Evolutionary conservation across 352 stramenopile species (phyloP).

Genomic region (Pythium angustatum): DNA sequence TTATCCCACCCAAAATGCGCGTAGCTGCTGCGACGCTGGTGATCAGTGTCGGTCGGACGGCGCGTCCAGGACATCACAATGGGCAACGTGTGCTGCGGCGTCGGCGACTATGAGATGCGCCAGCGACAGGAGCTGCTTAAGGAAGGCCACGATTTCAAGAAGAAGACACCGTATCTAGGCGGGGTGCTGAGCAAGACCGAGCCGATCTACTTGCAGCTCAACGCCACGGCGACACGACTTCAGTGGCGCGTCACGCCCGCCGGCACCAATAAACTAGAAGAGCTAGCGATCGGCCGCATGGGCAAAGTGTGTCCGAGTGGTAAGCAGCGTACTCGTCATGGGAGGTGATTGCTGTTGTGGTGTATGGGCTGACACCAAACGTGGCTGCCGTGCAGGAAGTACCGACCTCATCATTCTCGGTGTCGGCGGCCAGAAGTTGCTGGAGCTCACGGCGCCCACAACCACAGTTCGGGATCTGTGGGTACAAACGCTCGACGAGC

Average conservation of each 20-base stretch:
- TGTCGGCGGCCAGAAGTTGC: conserved; percentile 57
- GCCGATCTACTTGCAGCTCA: conserved; percentile 60
- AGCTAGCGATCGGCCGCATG: conserved; percentile 52
- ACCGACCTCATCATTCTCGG: conserved; percentile 53
- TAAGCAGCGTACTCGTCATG: too few relatives aligned
- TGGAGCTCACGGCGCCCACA: conserved; percentile 54
- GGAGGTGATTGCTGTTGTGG: too few relatives aligned
- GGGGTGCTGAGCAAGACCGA: conserved; percentile 64
- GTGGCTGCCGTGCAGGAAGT: neutral
- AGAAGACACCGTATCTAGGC: conserved; percentile 63
- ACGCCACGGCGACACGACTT: conserved; percentile 40
- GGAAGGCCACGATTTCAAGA: conserved; percentile 71
- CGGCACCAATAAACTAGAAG: conserved; percentile 43
- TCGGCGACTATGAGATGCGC: conserved; percentile 56
- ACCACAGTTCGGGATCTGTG: conserved; percentile 54
- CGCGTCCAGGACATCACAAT: conserved; percentile 29
- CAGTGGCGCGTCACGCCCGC: conserved; percentile 44
- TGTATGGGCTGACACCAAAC: neutral
- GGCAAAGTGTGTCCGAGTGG: conserved; percentile 60
- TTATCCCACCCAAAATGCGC: conserved; percentile 1
- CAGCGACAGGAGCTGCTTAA: conserved; percentile 62
- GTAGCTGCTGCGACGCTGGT: neutral
- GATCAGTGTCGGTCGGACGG: too few relatives aligned
- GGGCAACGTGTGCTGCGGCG: conserved; percentile 70
- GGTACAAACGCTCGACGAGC: conserved; percentile 68